These are phyloP conservation scores for Lepiota venenata DNA, from an alignment of 768 basidiomycete genomes.

Conservation along the genomic window DNA sequence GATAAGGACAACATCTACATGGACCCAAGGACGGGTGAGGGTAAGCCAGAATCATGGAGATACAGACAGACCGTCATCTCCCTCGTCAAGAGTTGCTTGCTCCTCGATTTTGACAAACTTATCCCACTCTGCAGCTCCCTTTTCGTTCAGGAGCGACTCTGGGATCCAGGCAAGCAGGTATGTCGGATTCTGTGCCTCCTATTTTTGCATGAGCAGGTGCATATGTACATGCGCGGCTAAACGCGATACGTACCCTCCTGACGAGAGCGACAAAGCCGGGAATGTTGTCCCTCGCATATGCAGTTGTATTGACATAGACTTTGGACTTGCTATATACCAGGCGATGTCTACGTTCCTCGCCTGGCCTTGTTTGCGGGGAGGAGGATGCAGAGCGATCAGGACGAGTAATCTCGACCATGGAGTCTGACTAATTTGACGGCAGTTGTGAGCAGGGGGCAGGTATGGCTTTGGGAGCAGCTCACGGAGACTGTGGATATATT, in stretches of 20 bases:
- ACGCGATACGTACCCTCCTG: conserved; percentile 61
- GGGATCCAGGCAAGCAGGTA: conserved; percentile 95
- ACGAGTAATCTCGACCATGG: conserved; percentile 78
- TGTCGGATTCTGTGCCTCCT: conserved; percentile 74
- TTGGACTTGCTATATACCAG: conserved; percentile 90
- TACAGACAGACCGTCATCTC: conserved; percentile 61
- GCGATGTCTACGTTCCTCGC: conserved; percentile 62
- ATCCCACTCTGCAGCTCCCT: conserved; percentile 81
- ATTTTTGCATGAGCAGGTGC: not conserved
- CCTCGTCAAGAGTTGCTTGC: conserved; percentile 51
- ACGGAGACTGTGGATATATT: conserved; percentile 28
- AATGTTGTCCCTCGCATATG: conserved; percentile 89
- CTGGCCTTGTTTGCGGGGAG: conserved; percentile 12
- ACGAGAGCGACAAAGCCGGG: conserved; percentile 92
- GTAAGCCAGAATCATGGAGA: conserved; percentile 3
- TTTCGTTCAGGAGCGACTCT: conserved; percentile 78
- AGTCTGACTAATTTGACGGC: conserved; percentile 37
- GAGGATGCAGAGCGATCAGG: conserved; percentile 25
- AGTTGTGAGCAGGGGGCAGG: not conserved
- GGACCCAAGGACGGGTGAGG: not conserved
- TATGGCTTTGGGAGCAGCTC: conserved; percentile 9
- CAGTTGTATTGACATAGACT: conserved; percentile 94
- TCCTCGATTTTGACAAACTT: conserved; percentile 88
- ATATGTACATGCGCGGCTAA: conserved; percentile 10
- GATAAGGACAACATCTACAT: conserved; percentile 76